These are phyloP conservation scores for Gossypium herbaceum DNA, from an alignment of 345 rosid genomes.

Conservation along the genomic window DNA sequence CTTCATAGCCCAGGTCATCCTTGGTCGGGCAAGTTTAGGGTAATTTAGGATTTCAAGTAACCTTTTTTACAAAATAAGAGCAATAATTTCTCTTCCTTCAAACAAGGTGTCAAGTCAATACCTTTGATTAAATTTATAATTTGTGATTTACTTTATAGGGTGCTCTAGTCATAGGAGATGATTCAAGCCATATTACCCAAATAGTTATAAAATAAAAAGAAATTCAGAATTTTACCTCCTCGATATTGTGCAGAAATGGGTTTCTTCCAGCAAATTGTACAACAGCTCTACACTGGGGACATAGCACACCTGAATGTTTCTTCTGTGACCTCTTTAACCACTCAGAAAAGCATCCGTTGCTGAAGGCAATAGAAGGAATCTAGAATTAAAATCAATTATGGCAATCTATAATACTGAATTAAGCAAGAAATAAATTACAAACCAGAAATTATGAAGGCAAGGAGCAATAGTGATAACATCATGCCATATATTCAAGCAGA, in stretches of 20 bases:
- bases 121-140: not conserved
- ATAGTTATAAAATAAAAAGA: not conserved
- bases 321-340: conserved; percentile 82
- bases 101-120: not conserved
- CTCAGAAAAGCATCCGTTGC: conserved; percentile 97
- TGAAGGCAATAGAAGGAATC: conserved; percentile 34
- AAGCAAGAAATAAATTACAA: conserved; percentile 19
- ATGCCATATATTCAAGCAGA: conserved; percentile 91
- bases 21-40: not conserved
- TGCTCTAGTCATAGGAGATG: not conserved
- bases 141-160: not conserved
- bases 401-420: conserved; percentile 8
- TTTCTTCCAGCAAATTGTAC: conserved; percentile 82
- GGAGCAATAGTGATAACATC: conserved; percentile 92
- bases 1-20: not conserved
- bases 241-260: conserved; percentile 68
- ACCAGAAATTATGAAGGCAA: conserved; percentile 96
- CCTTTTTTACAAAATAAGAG: not conserved
- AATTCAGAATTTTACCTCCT: conserved; percentile 51
- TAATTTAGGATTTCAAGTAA: not conserved
- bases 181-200: not conserved
- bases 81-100: not conserved
- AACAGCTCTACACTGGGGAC: conserved; percentile 91
- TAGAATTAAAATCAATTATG: conserved; percentile 16
- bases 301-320: conserved; percentile 57